phyloP scores from a whole-genome alignment of 139 green algal species.

The Pseudopediastrum boryanum region DNA sequence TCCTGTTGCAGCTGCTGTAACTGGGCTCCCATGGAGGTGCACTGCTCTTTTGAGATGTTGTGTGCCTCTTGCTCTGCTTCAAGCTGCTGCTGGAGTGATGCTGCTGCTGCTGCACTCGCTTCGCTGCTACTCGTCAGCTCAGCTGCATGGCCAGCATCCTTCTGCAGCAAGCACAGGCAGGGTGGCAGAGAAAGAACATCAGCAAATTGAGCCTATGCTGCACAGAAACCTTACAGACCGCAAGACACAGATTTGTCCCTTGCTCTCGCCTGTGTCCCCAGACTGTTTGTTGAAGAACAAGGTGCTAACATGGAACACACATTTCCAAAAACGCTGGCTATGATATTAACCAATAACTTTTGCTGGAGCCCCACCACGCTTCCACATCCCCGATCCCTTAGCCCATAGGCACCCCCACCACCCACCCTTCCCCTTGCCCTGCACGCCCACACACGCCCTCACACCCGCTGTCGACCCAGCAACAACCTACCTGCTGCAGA shows the following conservation, averaged over 20 bases:
- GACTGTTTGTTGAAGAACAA: neutral
- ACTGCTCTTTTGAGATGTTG: neutral
- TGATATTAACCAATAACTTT: neutral
- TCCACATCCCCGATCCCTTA: neutral
- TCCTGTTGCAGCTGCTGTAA: neutral
- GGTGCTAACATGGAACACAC: neutral
- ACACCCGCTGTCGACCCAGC: neutral
- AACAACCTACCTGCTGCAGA: neutral
- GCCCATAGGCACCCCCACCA: neutral
- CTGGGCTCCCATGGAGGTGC: neutral
- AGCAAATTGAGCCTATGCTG: neutral
- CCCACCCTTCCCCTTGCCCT: neutral
- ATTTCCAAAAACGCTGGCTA: neutral
- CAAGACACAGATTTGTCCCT: neutral
- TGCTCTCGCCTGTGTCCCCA: neutral
- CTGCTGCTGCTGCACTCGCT: constrained; percentile 9
- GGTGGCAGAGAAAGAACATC: neutral
- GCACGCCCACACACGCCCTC: neutral
- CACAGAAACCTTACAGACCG: too few species aligned
- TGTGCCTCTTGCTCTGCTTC: neutral
- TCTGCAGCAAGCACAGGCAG: constrained; percentile 4
- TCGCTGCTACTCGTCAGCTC: constrained; percentile 13
- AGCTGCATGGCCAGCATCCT: neutral
- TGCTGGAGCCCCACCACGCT: neutral
- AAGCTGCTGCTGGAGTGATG: neutral